These are phyloP conservation scores for Coemansia sp. DNA, from an alignment of 192 early-diverging fungal species.

Conservation along the genomic window DNA sequence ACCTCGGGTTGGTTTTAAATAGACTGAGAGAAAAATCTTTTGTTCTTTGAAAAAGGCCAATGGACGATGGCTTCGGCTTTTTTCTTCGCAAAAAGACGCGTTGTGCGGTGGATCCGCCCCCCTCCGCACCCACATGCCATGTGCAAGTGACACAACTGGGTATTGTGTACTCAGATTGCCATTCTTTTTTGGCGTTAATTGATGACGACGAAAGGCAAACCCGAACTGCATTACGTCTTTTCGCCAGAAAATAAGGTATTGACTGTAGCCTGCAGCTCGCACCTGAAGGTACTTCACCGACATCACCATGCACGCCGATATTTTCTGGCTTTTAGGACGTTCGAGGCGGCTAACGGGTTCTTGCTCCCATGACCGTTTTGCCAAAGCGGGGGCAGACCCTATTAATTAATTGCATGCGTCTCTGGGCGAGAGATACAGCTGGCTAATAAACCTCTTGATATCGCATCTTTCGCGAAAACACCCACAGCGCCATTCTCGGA, in stretches of 20 bases:
- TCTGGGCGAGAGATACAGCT: too few species aligned
- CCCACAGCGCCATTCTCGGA: background rate
- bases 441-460: too few species aligned
- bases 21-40: background rate
- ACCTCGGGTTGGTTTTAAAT: background rate
- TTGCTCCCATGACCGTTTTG: background rate
- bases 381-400: background rate
- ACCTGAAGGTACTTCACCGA: background rate
- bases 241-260: background rate
- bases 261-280: background rate
- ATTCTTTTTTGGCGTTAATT: background rate
- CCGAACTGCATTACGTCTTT: background rate
- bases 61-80: background rate
- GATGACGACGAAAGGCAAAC: background rate
- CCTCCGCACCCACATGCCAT: constrained; percentile 4
- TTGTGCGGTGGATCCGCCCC: background rate
- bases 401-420: too few species aligned
- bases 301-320: background rate
- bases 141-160: background rate
- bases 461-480: background rate
- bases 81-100: background rate
- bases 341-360: background rate
- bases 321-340: background rate
- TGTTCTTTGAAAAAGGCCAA: background rate
- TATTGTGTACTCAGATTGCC: background rate